Base-by-base conservation (phyloP, 495 filamentous ascomycete genomes). In the Hypoxylon rickii region DNA sequence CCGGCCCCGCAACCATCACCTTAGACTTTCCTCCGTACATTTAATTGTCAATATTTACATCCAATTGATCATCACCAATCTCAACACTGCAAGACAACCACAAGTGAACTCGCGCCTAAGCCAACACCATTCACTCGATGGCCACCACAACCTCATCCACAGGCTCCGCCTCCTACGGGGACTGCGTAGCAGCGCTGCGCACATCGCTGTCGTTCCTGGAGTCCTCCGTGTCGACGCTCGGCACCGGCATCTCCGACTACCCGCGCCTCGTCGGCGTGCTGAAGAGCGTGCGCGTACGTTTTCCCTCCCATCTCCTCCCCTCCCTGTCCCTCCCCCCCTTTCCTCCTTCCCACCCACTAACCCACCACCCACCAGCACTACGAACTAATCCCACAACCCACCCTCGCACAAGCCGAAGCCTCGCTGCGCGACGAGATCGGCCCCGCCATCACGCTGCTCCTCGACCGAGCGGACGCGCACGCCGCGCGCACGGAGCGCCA, bases 201-300 rank as follows among this genome's bases (percentile, higher is more conserved):
- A 73, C 73, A 26, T 80, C 77, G 4, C 76, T 80, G 56, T 75
- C 72, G 48, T 75, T 72, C 68, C 76, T 80, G 69, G 73, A 77
- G 51, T 78, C 76, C 19, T 80, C 77, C 7, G 75, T 79, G 11
- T 52, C 60, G 7, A 78, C 73, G 6, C 72, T 79, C 44, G 74
- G 65, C 44, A 55, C 44, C 53, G 76, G 75, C 50, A 69, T 79
- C 13, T 53, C 71, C 34, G 77, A 80, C 67, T 76, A 73, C 38
- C 76, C 75, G 10, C 76, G 77, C 11, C 69, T 80, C 1, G 44
- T 66, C 26, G 63, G 54, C 54, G 74, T 80, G 21, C 67, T 80
- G 26, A 80, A 78, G 51, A 74, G 74, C 39, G 75, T 78, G 16
- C 70, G 77, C 31, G 76, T 78, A 68, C 34, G 70, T 67, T 24